Percentiles rank a stretch among this genome's conserved stretches.
These are phyloP conservation scores for Fraxinus anomala DNA, from an alignment of 257 asterid species.

Conservation along the genomic window DNA sequence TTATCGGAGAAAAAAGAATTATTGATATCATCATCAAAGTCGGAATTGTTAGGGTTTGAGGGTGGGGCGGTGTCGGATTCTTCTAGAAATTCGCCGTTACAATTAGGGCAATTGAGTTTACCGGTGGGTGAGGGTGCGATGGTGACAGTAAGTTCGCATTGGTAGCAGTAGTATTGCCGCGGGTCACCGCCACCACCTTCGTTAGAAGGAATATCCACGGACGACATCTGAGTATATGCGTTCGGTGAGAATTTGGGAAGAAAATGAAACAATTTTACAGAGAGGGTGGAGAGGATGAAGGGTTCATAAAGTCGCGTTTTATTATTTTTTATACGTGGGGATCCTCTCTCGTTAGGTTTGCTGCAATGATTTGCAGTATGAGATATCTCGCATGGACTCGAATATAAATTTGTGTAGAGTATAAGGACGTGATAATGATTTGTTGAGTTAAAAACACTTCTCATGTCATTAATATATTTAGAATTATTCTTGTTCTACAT, in stretches of 20 bases:
- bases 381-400: no score
- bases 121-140: slow-evolving; percentile 52
- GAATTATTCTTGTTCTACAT: no score
- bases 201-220: slow-evolving; percentile 37
- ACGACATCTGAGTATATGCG: slow-evolving; percentile 30
- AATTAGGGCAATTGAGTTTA: slow-evolving; percentile 75
- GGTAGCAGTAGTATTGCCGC: slow-evolving; percentile 55
- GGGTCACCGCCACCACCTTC: slow-evolving; percentile 37
- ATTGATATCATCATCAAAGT: slow-evolving; percentile 23
- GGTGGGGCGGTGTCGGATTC: slow-evolving; percentile 57
- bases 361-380: no score
- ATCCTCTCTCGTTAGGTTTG: no score
- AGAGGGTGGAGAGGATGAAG: no score
- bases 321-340: no score
- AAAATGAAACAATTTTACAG: no score
- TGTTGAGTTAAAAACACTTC: no score
- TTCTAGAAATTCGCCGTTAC: slow-evolving; percentile 65
- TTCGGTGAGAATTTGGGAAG: background rate
- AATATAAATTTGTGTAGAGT: no score
- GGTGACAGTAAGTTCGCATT: slow-evolving; percentile 61
- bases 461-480: no score
- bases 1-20: slow-evolving; percentile 26
- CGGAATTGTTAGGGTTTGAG: slow-evolving; percentile 30
- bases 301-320: no score
- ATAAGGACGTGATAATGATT: no score